Percentiles rank a stretch among this genome's conserved stretches.
Evolutionary conservation across 2,329 filamentous ascomycete species (phyloP).

Genomic region (Ramichloridium luteum): DNA sequence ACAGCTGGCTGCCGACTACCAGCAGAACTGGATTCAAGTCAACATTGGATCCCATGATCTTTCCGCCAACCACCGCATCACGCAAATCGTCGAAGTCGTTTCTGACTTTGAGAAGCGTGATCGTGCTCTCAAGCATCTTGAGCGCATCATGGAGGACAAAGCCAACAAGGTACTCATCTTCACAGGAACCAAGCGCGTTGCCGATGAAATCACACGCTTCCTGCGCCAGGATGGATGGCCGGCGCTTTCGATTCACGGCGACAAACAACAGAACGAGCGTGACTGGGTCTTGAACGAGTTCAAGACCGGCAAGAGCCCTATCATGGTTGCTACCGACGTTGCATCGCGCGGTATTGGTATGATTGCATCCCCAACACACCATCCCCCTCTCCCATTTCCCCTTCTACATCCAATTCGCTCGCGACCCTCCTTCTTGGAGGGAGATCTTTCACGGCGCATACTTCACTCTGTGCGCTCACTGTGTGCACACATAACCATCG

Average conservation of each 20-base stretch:
- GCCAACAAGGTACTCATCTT: slow-evolving; percentile 93
- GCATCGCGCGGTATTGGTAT: slow-evolving; percentile 99
- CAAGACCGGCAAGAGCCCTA: slow-evolving; percentile 97
- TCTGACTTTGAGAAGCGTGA: slow-evolving; percentile 97
- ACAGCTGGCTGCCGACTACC: slow-evolving; percentile 78
- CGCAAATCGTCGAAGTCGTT: slow-evolving; percentile 92
- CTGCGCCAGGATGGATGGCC: slow-evolving; percentile 97
- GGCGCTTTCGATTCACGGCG: slow-evolving; percentile 92
- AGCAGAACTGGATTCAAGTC: slow-evolving; percentile 94
- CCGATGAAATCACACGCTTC: slow-evolving; percentile 95
- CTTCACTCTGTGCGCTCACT: slow-evolving; percentile 70
- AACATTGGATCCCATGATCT: slow-evolving; percentile 96
- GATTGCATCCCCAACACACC: slow-evolving; percentile 48
- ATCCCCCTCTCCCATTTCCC: slow-evolving; percentile 24
- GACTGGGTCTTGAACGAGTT: slow-evolving; percentile 99
- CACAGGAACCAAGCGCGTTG: slow-evolving; percentile 74
- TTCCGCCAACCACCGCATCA: slow-evolving; percentile 94
- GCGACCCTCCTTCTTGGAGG: slow-evolving; percentile 33
- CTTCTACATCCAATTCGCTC: slow-evolving; percentile 16
- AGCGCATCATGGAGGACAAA: slow-evolving; percentile 96
- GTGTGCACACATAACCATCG: slow-evolving; percentile 73
- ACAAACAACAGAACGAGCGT: slow-evolving; percentile 99
- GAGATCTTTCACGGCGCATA: slow-evolving; percentile 64
- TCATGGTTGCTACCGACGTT: slow-evolving; percentile 99
- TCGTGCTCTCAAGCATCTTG: slow-evolving; percentile 90